A percentile compares a stretch with the other conserved stretches of the same genome.
Evolutionary conservation across 2,329 filamentous ascomycete genomes (phyloP).

Genomic region (Fusarium lyarnte): DNA sequence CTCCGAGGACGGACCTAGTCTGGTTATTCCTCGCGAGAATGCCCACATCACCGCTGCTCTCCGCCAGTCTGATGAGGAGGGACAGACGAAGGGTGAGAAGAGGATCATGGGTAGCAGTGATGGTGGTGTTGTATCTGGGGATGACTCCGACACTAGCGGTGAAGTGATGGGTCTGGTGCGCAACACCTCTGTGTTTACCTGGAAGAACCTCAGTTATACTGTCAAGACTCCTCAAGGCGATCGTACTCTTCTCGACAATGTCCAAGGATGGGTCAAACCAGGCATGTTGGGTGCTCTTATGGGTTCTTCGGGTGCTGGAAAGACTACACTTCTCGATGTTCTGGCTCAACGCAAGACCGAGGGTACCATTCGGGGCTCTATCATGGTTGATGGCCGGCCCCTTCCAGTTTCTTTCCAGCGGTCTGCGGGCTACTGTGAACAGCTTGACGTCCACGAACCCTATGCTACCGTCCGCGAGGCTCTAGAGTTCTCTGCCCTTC

Average conservation of each 20-base stretch:
- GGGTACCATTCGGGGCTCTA: slow-evolving; percentile 77
- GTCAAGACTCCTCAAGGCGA: slow-evolving; percentile 70
- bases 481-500: slow-evolving; percentile 76
- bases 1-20: slow-evolving; percentile 60
- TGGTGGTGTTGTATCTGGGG: slow-evolving; percentile 20
- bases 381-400: slow-evolving; percentile 78
- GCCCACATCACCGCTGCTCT: slow-evolving; percentile 49
- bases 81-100: slow-evolving; percentile 44
- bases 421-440: slow-evolving; percentile 82
- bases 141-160: slow-evolving; percentile 29
- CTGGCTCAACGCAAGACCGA: slow-evolving; percentile 83
- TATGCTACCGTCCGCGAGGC: slow-evolving; percentile 81
- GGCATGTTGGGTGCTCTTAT: slow-evolving; percentile 83
- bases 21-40: slow-evolving; percentile 71
- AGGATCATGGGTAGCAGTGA: not conserved
- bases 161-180: slow-evolving; percentile 57
- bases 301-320: slow-evolving; percentile 84
- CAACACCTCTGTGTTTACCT: slow-evolving; percentile 77
- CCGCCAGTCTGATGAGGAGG: slow-evolving; percentile 60
- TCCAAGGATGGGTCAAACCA: slow-evolving; percentile 86
- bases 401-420: slow-evolving; percentile 80
- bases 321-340: slow-evolving; percentile 85
- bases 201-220: slow-evolving; percentile 76
- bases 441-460: slow-evolving; percentile 80
- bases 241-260: slow-evolving; percentile 78